Conservation (phyloP, 2,329 filamentous ascomycete genomes). For the Colletotrichum nymphaeae region DNA sequence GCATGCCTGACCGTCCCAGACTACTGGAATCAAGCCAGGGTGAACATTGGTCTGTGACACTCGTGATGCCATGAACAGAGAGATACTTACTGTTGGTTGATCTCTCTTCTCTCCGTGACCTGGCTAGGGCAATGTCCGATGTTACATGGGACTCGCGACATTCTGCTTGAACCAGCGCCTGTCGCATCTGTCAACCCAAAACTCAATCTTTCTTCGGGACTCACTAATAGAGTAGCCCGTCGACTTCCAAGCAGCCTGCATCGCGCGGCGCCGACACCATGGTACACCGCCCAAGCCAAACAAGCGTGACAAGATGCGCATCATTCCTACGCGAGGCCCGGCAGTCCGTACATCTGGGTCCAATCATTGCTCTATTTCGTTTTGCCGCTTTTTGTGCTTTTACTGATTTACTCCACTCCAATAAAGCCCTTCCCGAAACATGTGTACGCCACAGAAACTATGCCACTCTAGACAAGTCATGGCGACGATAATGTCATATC, state of each 20-base stretch:
- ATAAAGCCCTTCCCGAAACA: neutral
- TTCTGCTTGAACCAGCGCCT: neutral
- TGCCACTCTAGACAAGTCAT: neutral
- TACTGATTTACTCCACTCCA: neutral
- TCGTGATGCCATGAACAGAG: neutral
- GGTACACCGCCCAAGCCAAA: neutral
- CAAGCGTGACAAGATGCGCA: neutral
- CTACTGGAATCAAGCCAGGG: neutral
- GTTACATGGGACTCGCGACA: neutral
- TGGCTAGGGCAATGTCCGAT: neutral
- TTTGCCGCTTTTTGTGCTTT: constrained; percentile 4
- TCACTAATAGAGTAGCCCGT: neutral
- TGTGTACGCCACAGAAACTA: neutral
- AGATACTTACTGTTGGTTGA: neutral
- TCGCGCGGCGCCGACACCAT: neutral
- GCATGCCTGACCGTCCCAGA: neutral
- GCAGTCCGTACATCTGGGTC: neutral
- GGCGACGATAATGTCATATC: neutral
- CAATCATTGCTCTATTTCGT: neutral
- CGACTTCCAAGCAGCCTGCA: neutral
- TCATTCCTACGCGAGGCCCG: neutral
- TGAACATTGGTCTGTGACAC: neutral
- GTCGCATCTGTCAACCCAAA: neutral
- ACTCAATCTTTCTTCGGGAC: neutral
- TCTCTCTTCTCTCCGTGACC: neutral